Evolutionary conservation across 73 alveolate species (phyloP).

Genomic region (Effrenium voratum): DNA sequence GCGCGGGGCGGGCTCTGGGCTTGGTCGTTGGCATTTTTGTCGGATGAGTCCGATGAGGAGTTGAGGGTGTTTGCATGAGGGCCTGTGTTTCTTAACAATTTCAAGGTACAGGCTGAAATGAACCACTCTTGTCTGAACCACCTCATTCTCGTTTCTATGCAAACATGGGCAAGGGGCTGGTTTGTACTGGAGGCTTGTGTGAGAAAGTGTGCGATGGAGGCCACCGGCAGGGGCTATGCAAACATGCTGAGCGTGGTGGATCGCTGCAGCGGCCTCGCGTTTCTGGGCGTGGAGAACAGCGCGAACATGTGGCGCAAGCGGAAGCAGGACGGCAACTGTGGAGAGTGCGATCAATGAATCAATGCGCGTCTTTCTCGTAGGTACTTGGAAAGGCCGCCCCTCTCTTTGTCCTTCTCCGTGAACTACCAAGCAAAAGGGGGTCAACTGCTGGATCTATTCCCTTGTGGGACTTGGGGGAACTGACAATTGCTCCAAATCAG

Average conservation of each 20-base stretch:
- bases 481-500: neutral
- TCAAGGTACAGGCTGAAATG: too few species aligned
- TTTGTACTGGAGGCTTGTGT: too few species aligned
- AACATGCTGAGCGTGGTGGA: constrained; percentile 83
- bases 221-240: constrained; percentile 81
- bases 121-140: too few species aligned
- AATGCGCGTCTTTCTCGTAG: neutral
- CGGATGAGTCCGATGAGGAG: too few species aligned
- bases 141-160: too few species aligned
- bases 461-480: neutral
- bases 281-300: constrained; percentile 87
- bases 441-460: neutral
- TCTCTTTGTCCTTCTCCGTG: neutral
- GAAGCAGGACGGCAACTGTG: neutral
- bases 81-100: too few species aligned
- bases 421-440: neutral
- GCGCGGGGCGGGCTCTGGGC: too few species aligned
- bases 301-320: constrained; percentile 93
- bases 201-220: too few species aligned
- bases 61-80: too few species aligned
- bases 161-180: too few species aligned
- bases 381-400: neutral
- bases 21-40: too few species aligned
- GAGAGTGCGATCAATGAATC: neutral
- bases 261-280: constrained; percentile 10